Percentiles rank a stretch among this genome's conserved stretches.
phyloP scores from a whole-genome alignment of 352 stramenopile genomes.

The Phytophthora macrochlamydospora region DNA sequence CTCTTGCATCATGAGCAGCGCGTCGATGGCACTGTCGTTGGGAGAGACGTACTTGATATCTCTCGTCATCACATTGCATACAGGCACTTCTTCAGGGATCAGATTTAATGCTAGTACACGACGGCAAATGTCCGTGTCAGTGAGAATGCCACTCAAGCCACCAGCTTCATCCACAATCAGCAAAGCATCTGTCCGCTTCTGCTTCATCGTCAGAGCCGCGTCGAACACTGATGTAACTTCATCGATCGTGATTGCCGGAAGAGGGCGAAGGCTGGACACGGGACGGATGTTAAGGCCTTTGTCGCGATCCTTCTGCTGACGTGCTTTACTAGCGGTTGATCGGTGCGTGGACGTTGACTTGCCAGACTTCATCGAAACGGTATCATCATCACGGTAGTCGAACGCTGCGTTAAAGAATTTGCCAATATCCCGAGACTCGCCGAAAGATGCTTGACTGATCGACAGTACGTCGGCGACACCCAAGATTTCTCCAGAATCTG shows the following conservation, averaged over 20 bases:
- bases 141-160: conserved; percentile 94
- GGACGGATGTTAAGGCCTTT: conserved; percentile 80
- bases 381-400: conserved; percentile 67
- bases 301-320: conserved; percentile 77
- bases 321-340: conserved; percentile 66
- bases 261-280: conserved; percentile 82
- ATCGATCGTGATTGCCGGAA: conserved; percentile 74
- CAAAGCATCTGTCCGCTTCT: conserved; percentile 93
- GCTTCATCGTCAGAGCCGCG: conserved; percentile 89
- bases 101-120: conserved; percentile 91
- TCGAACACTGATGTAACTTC: conserved; percentile 88
- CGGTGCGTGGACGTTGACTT: conserved; percentile 57
- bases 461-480: conserved; percentile 85
- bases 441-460: conserved; percentile 78
- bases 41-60: conserved; percentile 96
- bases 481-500: conserved; percentile 70
- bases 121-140: conserved; percentile 96
- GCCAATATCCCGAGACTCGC: conserved; percentile 75
- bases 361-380: conserved; percentile 59
- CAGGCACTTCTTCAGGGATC: conserved; percentile 61
- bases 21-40: conserved; percentile 95
- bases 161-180: conserved; percentile 90
- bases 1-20: conserved; percentile 97
- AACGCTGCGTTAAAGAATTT: conserved; percentile 84
- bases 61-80: conserved; percentile 94